Evolutionary conservation across 192 early-diverging fungal species (phyloP), one percentile per base, ranked within the genome.

Genomic region (Backusella tuberculispora): DNA sequence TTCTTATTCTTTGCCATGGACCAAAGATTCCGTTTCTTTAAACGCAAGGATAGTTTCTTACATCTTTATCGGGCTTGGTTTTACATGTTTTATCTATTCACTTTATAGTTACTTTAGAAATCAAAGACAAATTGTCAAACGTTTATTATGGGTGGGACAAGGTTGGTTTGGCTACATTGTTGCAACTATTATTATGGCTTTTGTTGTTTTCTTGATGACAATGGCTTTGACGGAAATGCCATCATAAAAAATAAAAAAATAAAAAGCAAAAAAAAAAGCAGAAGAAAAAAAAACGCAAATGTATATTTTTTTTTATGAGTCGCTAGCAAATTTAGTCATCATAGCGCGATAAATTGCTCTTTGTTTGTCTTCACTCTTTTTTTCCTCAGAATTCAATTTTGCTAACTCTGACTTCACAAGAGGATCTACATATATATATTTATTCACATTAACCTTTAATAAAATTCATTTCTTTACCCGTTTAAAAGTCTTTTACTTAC

Each of bases 351-450:
- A 78, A 12, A 78, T 44, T 4, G 24, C 19, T 17, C 73, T 69
- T 69, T 78, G 47, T 34, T 66, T 71, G 6, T 37, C 65, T 12
- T 78, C 76, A 2, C n/a, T 15, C 19, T 63, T 24, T 19, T 78
- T 50, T n/a, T 40, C 26, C 9, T 38, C 34, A 6, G 43, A 5
- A 5, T 67, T 37, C 24, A 73, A 26, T 24, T 56, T 50, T 29
- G 63, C 40, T 13, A 78, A 17, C 44, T 78, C 76, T n/a, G 40
- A 43, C 44, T 78, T 78, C 8, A 78, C 76, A 72, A 73, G 48
- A 40, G 64, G 37, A 72, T 78, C 76, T 78, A 76, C n/a, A 60
- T 21, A 50, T n/a, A 50, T 2, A 43, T 43, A 43, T 46, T 46
- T 60, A 60, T 60, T 24, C 53, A 60, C 26, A 24, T 60, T 29